Evolutionary conservation across 805 yeast species (phyloP).

Genomic region (Candida mattraensis): DNA sequence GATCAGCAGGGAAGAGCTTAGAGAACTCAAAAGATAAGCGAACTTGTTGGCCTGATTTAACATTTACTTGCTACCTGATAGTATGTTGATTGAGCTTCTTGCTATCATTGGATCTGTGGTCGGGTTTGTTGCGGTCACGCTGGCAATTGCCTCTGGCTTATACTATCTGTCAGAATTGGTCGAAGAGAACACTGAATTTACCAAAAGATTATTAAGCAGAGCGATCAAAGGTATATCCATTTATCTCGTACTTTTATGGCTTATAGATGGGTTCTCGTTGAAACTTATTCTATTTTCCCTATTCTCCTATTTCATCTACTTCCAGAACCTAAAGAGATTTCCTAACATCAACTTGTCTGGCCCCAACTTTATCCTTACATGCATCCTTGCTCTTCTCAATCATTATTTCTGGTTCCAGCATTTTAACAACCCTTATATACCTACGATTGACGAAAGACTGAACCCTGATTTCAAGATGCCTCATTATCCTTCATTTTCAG

Average conservation of each 20-base stretch:
- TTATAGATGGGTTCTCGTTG: constrained; percentile 81
- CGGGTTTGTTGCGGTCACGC: constrained; percentile 62
- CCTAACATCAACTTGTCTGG: constrained; percentile 79
- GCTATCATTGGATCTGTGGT: constrained; percentile 59
- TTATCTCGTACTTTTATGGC: constrained; percentile 53
- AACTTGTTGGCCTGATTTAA: background rate
- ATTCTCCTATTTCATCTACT: constrained; percentile 67
- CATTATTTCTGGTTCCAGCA: constrained; percentile 90
- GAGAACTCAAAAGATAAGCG: background rate
- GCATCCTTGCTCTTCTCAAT: constrained; percentile 70
- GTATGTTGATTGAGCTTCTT: constrained; percentile 58
- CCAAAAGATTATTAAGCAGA: constrained; percentile 65
- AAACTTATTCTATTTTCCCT: constrained; percentile 66
- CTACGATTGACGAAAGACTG: constrained; percentile 63
- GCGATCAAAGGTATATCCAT: constrained; percentile 62
- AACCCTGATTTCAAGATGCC: constrained; percentile 61
- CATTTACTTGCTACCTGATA: constrained; percentile 1
- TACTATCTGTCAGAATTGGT: constrained; percentile 90
- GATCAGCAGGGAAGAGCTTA: too few relatives aligned
- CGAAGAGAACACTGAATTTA: constrained; percentile 88
- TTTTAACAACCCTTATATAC: constrained; percentile 71
- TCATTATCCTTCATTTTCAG: constrained; percentile 76
- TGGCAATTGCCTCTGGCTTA: constrained; percentile 80
- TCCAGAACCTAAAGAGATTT: constrained; percentile 74
- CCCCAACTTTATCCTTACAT: constrained; percentile 67